A percentile compares a stretch with the other conserved stretches of the same genome.
Conservation (phyloP, 2,329 filamentous ascomycete species). For the Colletotrichum limetticola region DNA sequence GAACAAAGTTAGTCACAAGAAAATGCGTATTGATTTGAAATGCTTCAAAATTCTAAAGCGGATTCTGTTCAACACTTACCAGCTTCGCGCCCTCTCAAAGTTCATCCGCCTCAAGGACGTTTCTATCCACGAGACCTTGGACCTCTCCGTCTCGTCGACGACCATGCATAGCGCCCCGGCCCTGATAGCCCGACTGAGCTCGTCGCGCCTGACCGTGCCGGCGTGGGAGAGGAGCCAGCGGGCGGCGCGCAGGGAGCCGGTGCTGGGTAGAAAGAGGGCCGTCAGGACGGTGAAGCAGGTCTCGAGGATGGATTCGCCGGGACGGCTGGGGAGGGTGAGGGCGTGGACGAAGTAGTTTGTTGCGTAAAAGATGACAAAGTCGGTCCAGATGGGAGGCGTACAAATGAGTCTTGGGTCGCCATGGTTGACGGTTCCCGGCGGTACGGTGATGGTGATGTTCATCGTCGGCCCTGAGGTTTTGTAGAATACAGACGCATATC, state of each 20-base stretch:
- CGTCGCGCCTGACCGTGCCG: conserved; percentile 28
- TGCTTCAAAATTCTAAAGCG: neutral
- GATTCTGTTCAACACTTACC: conserved; percentile 5
- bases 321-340: conserved; percentile 36
- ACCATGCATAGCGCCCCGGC: conserved; percentile 40
- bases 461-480: neutral
- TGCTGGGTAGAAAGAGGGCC: conserved; percentile 35
- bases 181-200: conserved; percentile 30
- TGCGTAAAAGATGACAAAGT: conserved; percentile 39
- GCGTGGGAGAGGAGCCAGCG: conserved; percentile 26
- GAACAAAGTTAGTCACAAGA: conserved; percentile 1
- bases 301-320: conserved; percentile 35
- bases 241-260: conserved; percentile 35
- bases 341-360: conserved; percentile 42
- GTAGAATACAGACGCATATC: neutral
- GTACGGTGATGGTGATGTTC: conserved; percentile 30
- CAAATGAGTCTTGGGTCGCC: conserved; percentile 38
- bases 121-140: conserved; percentile 29
- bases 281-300: conserved; percentile 27
- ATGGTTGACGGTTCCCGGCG: conserved; percentile 24
- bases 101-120: conserved; percentile 22
- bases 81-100: conserved; percentile 25
- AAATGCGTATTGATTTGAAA: neutral
- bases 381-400: conserved; percentile 35
- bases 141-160: conserved; percentile 27